Base-by-base conservation (phyloP, 2,329 filamentous ascomycete species). In the Hymenoscyphus occultus region DNA sequence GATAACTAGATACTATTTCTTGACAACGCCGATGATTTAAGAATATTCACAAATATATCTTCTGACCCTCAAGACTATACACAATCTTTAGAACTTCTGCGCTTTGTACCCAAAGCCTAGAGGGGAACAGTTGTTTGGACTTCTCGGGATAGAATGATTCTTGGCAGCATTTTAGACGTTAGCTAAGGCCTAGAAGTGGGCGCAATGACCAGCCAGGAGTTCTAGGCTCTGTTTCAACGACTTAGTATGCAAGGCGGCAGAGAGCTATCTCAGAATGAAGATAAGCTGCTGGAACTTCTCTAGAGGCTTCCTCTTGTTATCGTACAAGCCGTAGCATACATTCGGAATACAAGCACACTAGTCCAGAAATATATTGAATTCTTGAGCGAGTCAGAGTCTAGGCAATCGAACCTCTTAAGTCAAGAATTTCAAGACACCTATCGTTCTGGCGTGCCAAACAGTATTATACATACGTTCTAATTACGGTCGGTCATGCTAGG, bases 21-120 rank as follows among this genome's bases (percentile, higher is more conserved):
- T 12, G 76, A 78, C 14, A 78, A 78, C 39, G 75, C 73, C 4
- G 74, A 78, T 61, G 69, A 77, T 31, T 61, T 76, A 0, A 40
- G 39, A 2, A 62, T 77, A 1, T 77, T 77, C 0, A 2, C 35
- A 59, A n/a, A 22, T 39, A 13, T 12, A 12, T 56, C 59, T 57
- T 54, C 45, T 13, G n/a, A 16, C 39, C 39, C 51, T 31, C 19
- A 64, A 39, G 42, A 40, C 39, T 10, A 13, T 16, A 13, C 9
- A 12, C 39, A 42, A 16, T 35, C 32, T 35, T 35, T 35, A 35
- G 32, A 35, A 35, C 32, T 35, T 35, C 32, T 35, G 32, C 32
- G 32, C 32, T 35, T 35, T 35, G 32, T 35, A 35, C 32, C 32
- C 7, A 35, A 35, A 35, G 32, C 32, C 32, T 7, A 35, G 32